phyloP scores from a whole-genome alignment of 2,329 filamentous ascomycete genomes.

The Geoglossum cookeanum region DNA sequence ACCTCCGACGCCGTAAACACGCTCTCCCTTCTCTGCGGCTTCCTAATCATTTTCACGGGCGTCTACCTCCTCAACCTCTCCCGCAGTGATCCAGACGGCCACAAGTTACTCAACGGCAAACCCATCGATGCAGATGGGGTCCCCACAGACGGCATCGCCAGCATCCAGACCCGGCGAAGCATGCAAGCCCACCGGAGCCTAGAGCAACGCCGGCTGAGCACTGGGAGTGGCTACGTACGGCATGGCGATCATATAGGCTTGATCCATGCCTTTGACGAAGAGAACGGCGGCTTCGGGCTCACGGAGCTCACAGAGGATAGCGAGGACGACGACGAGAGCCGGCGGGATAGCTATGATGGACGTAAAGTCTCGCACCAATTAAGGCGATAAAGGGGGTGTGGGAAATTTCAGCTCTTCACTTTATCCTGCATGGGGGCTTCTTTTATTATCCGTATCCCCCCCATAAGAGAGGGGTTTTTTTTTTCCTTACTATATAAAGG shows the following conservation, averaged over 20 bases:
- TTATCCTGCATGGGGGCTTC: neutral
- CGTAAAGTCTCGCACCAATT: neutral
- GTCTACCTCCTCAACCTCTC: conserved; percentile 96
- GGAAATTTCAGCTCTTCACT: neutral
- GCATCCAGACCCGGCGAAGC: conserved; percentile 73
- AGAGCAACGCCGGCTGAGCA: conserved; percentile 39
- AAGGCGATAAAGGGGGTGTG: neutral
- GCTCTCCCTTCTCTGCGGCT: conserved; percentile 77
- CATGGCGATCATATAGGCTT: conserved; percentile 56
- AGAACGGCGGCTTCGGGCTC: conserved; percentile 58
- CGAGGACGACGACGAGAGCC: conserved; percentile 34
- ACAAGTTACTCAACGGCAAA: conserved; percentile 40
- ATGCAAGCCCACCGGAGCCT: conserved; percentile 74
- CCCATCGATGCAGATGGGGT: conserved; percentile 48
- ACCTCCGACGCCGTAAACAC: conserved; percentile 84
- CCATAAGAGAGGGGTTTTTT: neutral
- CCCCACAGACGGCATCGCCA: conserved; percentile 79
- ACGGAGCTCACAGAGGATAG: conserved; percentile 63
- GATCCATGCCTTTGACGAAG: conserved; percentile 78
- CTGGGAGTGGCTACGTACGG: conserved; percentile 33
- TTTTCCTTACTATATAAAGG: no score
- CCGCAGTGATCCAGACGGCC: conserved; percentile 70
- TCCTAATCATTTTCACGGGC: conserved; percentile 85
- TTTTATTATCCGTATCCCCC: no score
- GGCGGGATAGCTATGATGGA: neutral